Percentiles rank a stretch among this genome's conserved stretches.
phyloP scores from a whole-genome alignment of 2,329 filamentous ascomycete species.

The Incumbomyces delicatus region DNA sequence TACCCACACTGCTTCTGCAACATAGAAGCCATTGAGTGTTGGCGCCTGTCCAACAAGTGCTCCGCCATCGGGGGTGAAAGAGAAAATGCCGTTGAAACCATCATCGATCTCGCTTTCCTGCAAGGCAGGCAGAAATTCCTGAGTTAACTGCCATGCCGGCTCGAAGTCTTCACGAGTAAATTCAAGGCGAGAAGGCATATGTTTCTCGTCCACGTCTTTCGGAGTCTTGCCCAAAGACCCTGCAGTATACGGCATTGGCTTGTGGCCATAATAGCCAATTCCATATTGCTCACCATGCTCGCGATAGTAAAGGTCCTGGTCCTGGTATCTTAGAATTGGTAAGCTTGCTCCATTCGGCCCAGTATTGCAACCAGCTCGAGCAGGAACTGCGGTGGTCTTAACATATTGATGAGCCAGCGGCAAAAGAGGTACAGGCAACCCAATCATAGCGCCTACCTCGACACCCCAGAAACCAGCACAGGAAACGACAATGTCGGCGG shows the following conservation, averaged over 20 bases:
- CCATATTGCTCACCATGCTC: conserved; percentile 54
- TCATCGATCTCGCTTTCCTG: conserved; percentile 43
- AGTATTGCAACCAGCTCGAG: conserved; percentile 33
- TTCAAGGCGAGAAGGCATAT: conserved; percentile 54
- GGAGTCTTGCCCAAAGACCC: conserved; percentile 45
- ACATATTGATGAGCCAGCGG: conserved; percentile 56
- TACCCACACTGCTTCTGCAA: conserved; percentile 58
- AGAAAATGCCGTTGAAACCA: conserved; percentile 58
- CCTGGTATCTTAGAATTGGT: conserved; percentile 54
- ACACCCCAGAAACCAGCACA: conserved; percentile 60
- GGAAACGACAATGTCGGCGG: conserved; percentile 52
- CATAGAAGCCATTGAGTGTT: conserved; percentile 51
- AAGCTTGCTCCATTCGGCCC: conserved; percentile 42
- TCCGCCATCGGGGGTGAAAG: conserved; percentile 55
- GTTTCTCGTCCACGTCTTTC: conserved; percentile 45
- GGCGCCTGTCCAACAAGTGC: conserved; percentile 51
- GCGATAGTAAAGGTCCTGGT: conserved; percentile 55
- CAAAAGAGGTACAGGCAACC: conserved; percentile 47
- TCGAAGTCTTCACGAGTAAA: conserved; percentile 53
- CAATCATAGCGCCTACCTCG: conserved; percentile 53
- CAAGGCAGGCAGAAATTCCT: conserved; percentile 46
- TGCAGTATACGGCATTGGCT: conserved; percentile 51
- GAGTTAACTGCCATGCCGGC: conserved; percentile 49
- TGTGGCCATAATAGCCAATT: conserved; percentile 56
- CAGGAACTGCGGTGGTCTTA: conserved; percentile 48